Percentiles rank a stretch among this genome's conserved stretches.
phyloP scores from a whole-genome alignment of 1,284 basidiomycete genomes.

The Lentinula novae-zelandiae region DNA sequence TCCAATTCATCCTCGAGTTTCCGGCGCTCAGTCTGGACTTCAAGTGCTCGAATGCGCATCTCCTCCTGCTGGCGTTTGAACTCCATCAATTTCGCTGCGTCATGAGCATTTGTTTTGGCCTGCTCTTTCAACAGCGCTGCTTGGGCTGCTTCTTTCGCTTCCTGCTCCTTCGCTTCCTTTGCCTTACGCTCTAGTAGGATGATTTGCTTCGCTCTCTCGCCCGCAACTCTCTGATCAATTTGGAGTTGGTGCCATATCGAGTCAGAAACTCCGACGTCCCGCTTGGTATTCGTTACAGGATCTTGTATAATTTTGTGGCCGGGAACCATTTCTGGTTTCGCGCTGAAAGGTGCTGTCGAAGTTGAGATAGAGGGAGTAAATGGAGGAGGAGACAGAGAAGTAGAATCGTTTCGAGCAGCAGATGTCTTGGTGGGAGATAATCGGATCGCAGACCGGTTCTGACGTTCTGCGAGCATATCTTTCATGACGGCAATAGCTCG shows the following conservation, averaged over 20 bases:
- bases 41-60: slow-evolving; percentile 22
- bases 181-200: slow-evolving; percentile 19
- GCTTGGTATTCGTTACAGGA: slow-evolving; percentile 14
- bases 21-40: slow-evolving; percentile 10
- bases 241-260: slow-evolving; percentile 40
- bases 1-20: slow-evolving; percentile 23
- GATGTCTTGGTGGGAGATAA: background rate
- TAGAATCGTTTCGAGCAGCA: background rate
- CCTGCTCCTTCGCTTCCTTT: background rate
- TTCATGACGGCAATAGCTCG: background rate
- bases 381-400: background rate
- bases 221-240: slow-evolving; percentile 27
- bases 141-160: slow-evolving; percentile 5
- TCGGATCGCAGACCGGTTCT: background rate
- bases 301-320: background rate
- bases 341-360: background rate
- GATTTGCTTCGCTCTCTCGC: slow-evolving; percentile 18
- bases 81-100: slow-evolving; percentile 17
- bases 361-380: slow-evolving; percentile 11
- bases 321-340: background rate
- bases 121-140: slow-evolving; percentile 11
- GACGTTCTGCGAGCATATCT: slow-evolving; percentile 9
- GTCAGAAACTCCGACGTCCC: slow-evolving; percentile 45
- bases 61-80: slow-evolving; percentile 24
- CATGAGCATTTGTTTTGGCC: background rate